Percentiles rank a stretch among this genome's conserved stretches.
Conservation (phyloP, 805 yeast genomes). For the Suhomyces kilbournensis region DNA sequence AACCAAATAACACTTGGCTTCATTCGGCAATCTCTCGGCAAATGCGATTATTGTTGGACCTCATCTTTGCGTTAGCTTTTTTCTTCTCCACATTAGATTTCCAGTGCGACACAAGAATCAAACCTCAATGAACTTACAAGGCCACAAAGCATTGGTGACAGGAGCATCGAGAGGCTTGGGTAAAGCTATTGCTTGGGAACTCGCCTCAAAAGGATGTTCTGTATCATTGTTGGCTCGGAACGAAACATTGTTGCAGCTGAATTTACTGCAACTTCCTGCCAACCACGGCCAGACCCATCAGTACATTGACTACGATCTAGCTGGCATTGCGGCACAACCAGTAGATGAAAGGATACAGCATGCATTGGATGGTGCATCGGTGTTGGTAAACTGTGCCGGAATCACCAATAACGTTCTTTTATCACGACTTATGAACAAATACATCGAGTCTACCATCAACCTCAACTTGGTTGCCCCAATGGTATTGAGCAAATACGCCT, state of each 20-base stretch:
- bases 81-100: background rate
- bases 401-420: constrained; percentile 55
- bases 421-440: constrained; percentile 35
- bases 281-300: constrained; percentile 23
- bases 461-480: constrained; percentile 65
- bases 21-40: no score
- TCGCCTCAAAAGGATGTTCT: constrained; percentile 52
- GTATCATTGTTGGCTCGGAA: constrained; percentile 53
- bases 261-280: constrained; percentile 11
- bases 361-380: constrained; percentile 34
- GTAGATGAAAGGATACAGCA: constrained; percentile 9
- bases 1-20: background rate
- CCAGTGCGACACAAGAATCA: constrained; percentile 24
- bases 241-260: constrained; percentile 29
- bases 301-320: constrained; percentile 33
- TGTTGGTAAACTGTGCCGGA: constrained; percentile 68
- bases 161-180: constrained; percentile 77
- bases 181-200: constrained; percentile 45
- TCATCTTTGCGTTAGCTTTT: background rate
- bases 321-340: constrained; percentile 3
- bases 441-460: constrained; percentile 45
- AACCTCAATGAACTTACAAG: constrained; percentile 7
- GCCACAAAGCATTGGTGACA: constrained; percentile 50
- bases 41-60: background rate
- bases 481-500: constrained; percentile 50